Conservation (phyloP, 1,139 yeast genomes). For the Candida frijolesensis region DNA sequence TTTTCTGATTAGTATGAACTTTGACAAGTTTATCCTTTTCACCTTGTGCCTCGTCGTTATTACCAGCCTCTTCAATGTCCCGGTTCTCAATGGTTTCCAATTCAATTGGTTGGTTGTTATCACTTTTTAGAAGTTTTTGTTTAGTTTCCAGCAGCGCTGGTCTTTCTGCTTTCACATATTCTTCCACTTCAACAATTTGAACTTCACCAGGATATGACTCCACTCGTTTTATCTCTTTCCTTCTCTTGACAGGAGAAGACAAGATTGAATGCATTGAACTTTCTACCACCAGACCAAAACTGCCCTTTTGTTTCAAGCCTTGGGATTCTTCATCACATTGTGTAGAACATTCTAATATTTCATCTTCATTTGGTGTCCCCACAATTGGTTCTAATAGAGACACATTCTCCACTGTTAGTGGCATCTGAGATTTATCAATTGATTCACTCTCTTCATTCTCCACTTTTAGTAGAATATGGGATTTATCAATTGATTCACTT, state of each 20-base stretch:
- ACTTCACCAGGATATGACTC: conserved; percentile 1
- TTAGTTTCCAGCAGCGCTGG: no score
- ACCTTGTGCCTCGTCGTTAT: no score
- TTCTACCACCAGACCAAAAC: no score
- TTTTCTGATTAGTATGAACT: background rate
- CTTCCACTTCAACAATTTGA: background rate
- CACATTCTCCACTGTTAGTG: background rate
- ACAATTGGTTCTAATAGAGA: background rate
- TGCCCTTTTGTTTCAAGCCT: background rate
- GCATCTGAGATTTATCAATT: conserved; percentile 10
- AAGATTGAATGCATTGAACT: background rate
- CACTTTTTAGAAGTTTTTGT: no score
- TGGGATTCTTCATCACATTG: conserved; percentile 6
- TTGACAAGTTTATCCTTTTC: background rate
- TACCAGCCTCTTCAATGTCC: background rate
- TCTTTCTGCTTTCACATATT: background rate
- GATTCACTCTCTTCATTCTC: conserved; percentile 9
- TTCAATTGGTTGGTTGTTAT: background rate
- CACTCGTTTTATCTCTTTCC: background rate
- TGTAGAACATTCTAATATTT: conserved; percentile 12
- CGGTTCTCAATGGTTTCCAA: background rate
- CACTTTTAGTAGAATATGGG: conserved; percentile 6
- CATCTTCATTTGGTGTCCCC: conserved; percentile 7
- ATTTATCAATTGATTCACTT: conserved; percentile 12
- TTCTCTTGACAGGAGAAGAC: background rate